Evolutionary conservation across 1,284 basidiomycete species (phyloP), one percentile per base, ranked within the genome.

Genomic region (Trichosporon sp.): DNA sequence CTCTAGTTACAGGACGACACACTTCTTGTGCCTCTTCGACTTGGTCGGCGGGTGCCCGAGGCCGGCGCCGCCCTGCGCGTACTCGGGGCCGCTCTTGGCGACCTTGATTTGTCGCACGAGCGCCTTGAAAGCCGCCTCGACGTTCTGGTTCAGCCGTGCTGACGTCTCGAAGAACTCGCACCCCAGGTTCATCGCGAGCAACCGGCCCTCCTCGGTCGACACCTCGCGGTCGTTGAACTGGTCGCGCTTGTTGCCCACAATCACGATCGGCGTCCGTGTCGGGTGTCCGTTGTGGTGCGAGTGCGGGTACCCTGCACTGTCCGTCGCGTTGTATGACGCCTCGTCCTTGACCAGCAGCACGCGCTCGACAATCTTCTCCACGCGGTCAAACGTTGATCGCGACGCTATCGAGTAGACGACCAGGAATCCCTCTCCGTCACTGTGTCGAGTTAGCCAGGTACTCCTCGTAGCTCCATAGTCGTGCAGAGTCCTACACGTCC

Each of bases 361-460:
- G 64, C 95, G 93, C 83, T 96, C 92, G 75, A 95, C 91, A 85
- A 98, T 98, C 75, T 93, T 91, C 78, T 94, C 92, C 71, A 96
- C 89, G 35, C 95, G 92, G 78, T 98, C 93, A 76, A 98, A 98
- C 29, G 95, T 95, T 76, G 90, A 90, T 79, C 94, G 89, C 60
- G 94, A 95, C 66, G 95, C 93, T 82, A 99, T 98, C 65, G 94
- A 97, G 85, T 99, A 99, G 69, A 99, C 97, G 69, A 99, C 89
- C 73, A 99, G 91, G 85, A 99, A 99, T 11, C 96, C 97, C 85
- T 99, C 95, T 72, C 97, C 96, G 82, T 98, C 97, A 65, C 96
- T 95, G 85, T 42, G 56, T 21, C 2, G 8, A 60, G 70, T 18
- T 31, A n/a, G n/a, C n/a, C n/a, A n/a, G n/a, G n/a, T n/a, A n/a